phyloP scores from a whole-genome alignment of 2,329 filamentous ascomycete genomes.

The Trichoderma aggressivum region DNA sequence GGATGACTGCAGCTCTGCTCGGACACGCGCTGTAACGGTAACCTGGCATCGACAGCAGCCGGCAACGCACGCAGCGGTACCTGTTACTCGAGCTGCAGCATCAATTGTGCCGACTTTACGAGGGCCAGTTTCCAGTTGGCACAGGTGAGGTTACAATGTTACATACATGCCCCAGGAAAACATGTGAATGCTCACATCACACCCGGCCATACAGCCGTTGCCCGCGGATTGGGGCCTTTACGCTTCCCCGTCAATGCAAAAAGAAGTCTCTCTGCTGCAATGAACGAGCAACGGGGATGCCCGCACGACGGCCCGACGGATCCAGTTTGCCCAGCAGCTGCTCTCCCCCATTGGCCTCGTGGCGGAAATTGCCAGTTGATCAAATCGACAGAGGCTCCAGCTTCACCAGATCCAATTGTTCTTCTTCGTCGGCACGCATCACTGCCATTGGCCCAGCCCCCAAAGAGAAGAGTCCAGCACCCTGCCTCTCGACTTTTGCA shows the following conservation, averaged over 20 bases:
- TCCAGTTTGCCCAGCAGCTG: background rate
- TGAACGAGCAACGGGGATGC: slow-evolving; percentile 9
- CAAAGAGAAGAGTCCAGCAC: background rate
- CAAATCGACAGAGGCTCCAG: background rate
- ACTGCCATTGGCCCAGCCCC: slow-evolving; percentile 10
- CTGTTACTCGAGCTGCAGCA: background rate
- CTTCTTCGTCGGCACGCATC: background rate
- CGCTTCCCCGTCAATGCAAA: background rate
- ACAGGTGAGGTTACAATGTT: background rate
- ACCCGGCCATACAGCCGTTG: background rate
- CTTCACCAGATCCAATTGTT: background rate
- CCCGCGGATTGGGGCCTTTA: background rate
- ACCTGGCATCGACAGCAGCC: too few relatives aligned
- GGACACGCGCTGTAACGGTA: background rate
- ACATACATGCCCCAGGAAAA: background rate
- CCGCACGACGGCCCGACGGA: slow-evolving; percentile 16
- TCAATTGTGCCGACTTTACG: background rate
- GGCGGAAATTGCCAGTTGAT: slow-evolving; percentile 4
- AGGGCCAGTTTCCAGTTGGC: background rate
- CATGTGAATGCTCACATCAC: background rate
- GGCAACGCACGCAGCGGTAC: too few relatives aligned
- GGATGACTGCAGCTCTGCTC: background rate
- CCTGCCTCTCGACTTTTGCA: background rate
- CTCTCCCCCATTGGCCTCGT: background rate
- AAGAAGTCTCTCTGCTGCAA: background rate